Base-by-base conservation (phyloP, 164 flowering plant species). In the Cinnamomum micranthum region DNA sequence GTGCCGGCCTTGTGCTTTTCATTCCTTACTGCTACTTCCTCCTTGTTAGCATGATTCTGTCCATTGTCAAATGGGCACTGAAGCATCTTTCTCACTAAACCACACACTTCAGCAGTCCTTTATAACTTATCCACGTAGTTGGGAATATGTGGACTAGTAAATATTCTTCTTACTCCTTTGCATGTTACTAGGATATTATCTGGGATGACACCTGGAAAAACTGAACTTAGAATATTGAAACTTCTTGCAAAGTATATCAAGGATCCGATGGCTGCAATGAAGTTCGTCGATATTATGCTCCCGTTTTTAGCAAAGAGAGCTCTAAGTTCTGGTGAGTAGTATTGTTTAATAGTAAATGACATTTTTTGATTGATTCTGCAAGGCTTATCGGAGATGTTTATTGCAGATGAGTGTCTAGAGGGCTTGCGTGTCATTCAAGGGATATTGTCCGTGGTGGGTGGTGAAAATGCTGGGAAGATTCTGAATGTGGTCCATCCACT, bases 271-370 rank as follows among this genome's bases (percentile, higher is more conserved):
- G 80, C 66, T 13, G 98, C 91, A 27, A 73, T 72, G 72, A 81
- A 83, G 65, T 88, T 91, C 78, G 71, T 90, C 62, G 95, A 91
- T 70, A 87, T 90, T 71, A 74, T 92, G 82, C 89, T 96, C n/a
- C 91, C 88, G 0, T 81, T 86, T 71, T 74, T 94, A 27, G 64
- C 78, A 51, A 85, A 78, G 81, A 84, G 77, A 78, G 59, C 80
- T 65, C 80, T 80, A 60, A 77, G 79, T 63, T 80, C 90, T 69
- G 97, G 98, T 95, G 60, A 84, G 84, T 15, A 50, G 6, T 62
- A 25, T 75, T 41, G 10, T 76, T 13, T 10, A 0, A 35, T 47
- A 31, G 7, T 51, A 51, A 25, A 22, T 59, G 50, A 10, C 71
- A 35, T 68, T 65, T n/a, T 64, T 47, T 20, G 20, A 60, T 9